Evolutionary conservation across 2,329 filamentous ascomycete species (phyloP).

Genomic region (Westerdykella sp.): DNA sequence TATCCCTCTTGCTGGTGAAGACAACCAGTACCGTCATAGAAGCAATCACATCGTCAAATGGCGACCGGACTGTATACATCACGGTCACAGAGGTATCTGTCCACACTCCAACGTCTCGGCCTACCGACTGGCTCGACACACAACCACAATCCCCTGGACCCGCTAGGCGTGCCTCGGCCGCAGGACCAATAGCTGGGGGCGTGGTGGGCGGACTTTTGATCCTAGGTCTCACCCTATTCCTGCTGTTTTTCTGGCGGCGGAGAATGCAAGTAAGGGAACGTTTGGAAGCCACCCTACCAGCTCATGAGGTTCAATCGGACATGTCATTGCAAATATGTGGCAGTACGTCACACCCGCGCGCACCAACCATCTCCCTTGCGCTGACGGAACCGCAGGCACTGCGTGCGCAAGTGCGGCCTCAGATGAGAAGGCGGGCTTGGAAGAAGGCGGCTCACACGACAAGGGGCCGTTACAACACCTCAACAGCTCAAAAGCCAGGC

Average conservation of each 20-base stretch:
- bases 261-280: constrained; percentile 14
- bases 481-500: constrained; percentile 10
- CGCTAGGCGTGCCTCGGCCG: constrained; percentile 1
- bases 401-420: no score
- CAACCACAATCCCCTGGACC: no score
- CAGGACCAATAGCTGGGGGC: constrained; percentile 20
- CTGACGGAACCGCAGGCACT: no score
- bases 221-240: constrained; percentile 3
- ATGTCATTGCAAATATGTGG: constrained; percentile 19
- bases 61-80: constrained; percentile 4
- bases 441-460: not conserved
- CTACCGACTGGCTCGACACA: no score
- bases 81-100: constrained; percentile 4
- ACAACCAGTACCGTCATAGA: no score
- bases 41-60: no score
- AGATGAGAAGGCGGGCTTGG: not conserved
- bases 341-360: constrained; percentile 8
- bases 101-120: no score
- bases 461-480: constrained; percentile 10
- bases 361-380: not conserved
- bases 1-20: no score
- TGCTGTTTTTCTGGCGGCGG: constrained; percentile 11
- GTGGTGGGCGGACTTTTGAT: constrained; percentile 16
- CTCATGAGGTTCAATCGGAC: constrained; percentile 17
- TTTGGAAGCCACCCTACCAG: constrained; percentile 18